Evolutionary conservation across 1,139 yeast genomes (phyloP).

Genomic region (Hanseniaspora sp.): DNA sequence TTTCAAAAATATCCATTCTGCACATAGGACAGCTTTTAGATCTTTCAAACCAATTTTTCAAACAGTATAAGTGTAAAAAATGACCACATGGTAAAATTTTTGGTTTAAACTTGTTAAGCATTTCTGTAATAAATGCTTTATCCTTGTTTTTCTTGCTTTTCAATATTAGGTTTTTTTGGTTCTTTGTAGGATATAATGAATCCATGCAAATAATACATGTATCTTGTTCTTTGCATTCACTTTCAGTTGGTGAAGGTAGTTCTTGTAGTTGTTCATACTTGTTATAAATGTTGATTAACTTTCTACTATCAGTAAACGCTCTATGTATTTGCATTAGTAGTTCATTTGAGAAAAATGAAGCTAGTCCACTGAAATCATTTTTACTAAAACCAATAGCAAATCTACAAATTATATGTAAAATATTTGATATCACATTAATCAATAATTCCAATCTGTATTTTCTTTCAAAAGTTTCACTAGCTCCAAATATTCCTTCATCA

Average conservation of each 20-base stretch:
- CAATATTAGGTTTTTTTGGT: constrained; percentile 4
- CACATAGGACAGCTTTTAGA: constrained; percentile 90
- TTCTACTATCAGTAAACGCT: constrained; percentile 41
- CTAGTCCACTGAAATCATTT: constrained; percentile 51
- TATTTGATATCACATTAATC: constrained; percentile 43
- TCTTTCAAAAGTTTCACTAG: constrained; percentile 61
- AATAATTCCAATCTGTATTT: constrained; percentile 52
- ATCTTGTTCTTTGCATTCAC: constrained; percentile 48
- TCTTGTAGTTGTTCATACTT: constrained; percentile 58
- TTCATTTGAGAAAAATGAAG: constrained; percentile 39
- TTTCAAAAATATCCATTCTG: constrained; percentile 55
- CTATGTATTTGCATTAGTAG: constrained; percentile 45
- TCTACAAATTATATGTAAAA: constrained; percentile 39
- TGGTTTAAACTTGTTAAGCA: constrained; percentile 34
- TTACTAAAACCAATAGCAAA: constrained; percentile 43
- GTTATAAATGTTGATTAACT: constrained; percentile 44
- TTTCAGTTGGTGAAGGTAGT: constrained; percentile 54
- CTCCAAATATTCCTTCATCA: constrained; percentile 25
- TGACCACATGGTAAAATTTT: constrained; percentile 77
- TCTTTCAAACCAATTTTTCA: constrained; percentile 86
- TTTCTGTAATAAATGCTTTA: constrained; percentile 3
- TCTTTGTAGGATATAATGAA: constrained; percentile 20
- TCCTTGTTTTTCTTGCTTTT: neutral
- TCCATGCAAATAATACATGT: constrained; percentile 34
- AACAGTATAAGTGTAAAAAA: constrained; percentile 78